Evolutionary conservation across 2,329 filamentous ascomycete genomes (phyloP).

Genomic region (Pseudocercospora fijiensis): DNA sequence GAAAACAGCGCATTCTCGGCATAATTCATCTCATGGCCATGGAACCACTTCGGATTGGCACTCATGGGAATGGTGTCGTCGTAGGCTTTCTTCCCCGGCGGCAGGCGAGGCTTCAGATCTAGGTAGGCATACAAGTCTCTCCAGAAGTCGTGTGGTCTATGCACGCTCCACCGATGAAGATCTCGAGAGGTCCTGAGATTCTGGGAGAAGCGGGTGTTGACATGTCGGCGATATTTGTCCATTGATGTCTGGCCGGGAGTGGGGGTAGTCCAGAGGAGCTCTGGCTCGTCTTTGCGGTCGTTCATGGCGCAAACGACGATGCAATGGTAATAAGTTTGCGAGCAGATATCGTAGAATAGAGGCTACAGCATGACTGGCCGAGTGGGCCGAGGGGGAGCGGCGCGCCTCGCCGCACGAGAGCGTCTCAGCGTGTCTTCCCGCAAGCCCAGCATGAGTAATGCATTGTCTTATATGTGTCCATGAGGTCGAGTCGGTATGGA

Average conservation of each 20-base stretch:
- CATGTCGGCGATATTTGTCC: conserved; percentile 35
- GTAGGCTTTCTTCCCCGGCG: conserved; percentile 39
- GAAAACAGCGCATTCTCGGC: conserved; percentile 44
- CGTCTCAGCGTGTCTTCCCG: background rate
- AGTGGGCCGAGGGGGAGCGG: background rate
- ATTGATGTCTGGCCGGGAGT: conserved; percentile 30
- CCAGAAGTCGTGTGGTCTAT: conserved; percentile 47
- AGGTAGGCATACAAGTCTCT: conserved; percentile 45
- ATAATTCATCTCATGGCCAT: conserved; percentile 42
- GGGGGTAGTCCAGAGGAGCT: conserved; percentile 32
- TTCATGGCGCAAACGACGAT: background rate
- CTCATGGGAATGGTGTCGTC: conserved; percentile 41
- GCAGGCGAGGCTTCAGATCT: conserved; percentile 39
- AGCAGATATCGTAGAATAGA: background rate
- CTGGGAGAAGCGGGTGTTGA: conserved; percentile 32
- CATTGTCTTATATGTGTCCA: background rate
- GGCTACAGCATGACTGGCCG: background rate
- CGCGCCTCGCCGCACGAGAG: background rate
- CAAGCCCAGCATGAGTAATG: background rate
- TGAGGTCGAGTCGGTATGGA: background rate
- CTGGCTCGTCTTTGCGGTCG: conserved; percentile 8
- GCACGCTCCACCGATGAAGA: conserved; percentile 44
- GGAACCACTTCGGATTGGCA: conserved; percentile 43
- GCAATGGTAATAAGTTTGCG: background rate
- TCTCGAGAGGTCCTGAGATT: conserved; percentile 37